Evolutionary conservation across 176 grass and related monocot species (phyloP).

Genomic region (Bonia amplexicaulis): DNA sequence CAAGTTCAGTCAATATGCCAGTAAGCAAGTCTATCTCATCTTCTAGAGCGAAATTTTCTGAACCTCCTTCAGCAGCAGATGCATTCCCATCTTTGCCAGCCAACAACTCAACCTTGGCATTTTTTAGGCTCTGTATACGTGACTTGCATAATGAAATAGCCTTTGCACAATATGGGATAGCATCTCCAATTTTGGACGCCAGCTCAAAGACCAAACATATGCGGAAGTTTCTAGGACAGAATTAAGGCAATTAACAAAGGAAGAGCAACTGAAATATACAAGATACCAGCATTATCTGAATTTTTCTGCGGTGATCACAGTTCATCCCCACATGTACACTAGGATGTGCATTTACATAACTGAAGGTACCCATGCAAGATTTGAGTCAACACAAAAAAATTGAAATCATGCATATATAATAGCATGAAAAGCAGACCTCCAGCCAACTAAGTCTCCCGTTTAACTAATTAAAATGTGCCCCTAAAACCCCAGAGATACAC

Average conservation of each 20-base stretch:
- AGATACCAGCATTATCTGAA: neutral
- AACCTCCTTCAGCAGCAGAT: conserved; percentile 35
- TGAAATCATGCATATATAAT: neutral
- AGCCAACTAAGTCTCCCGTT: neutral
- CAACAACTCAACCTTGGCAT: conserved; percentile 29
- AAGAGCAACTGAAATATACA: neutral
- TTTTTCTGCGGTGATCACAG: neutral
- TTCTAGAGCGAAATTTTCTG: conserved; percentile 38
- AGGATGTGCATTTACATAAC: neutral
- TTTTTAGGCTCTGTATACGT: conserved; percentile 56
- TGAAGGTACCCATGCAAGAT: neutral
- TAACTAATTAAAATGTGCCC: neutral
- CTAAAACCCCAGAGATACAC: neutral
- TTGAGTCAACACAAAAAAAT: neutral
- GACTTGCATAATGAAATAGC: conserved; percentile 82
- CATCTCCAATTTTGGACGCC: conserved; percentile 58
- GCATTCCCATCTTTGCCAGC: conserved; percentile 34
- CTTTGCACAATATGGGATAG: conserved; percentile 77
- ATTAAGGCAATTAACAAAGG: conserved; percentile 42
- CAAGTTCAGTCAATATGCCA: conserved; percentile 80
- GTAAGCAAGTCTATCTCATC: conserved; percentile 71
- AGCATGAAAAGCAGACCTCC: neutral
- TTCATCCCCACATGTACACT: neutral
- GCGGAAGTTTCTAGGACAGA: conserved; percentile 72
- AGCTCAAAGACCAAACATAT: conserved; percentile 78